A percentile compares a stretch with the other conserved stretches of the same genome.
Evolutionary conservation across 2,329 filamentous ascomycete species (phyloP).

Genomic region (Botrytis tulipae): DNA sequence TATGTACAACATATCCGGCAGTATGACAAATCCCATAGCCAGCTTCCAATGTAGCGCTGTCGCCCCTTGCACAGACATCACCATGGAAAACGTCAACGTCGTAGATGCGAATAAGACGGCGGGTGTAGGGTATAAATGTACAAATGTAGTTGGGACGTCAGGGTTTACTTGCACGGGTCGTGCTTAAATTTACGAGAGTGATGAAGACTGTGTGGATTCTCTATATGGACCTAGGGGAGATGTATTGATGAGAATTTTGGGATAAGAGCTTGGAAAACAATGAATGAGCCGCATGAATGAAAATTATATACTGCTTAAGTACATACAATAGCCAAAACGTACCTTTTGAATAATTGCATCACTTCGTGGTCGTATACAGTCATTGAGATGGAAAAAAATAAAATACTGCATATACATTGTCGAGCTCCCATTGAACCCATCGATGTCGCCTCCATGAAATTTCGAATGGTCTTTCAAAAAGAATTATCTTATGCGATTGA

Average conservation of each 20-base stretch:
- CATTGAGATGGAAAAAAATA: background rate
- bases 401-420: background rate
- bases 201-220: background rate
- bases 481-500: background rate
- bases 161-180: slow-evolving; percentile 8
- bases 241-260: background rate
- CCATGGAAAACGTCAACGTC: slow-evolving; percentile 6
- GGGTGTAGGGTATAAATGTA: slow-evolving; percentile 10
- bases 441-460: background rate
- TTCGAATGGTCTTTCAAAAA: background rate
- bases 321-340: background rate
- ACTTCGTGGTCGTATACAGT: too few species aligned
- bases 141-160: slow-evolving; percentile 1
- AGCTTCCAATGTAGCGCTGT: slow-evolving; percentile 13
- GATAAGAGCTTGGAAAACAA: background rate
- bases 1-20: slow-evolving; percentile 14
- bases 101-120: slow-evolving; percentile 1
- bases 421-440: background rate
- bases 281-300: accelerated
- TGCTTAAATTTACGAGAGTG: background rate
- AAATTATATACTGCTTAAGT: background rate
- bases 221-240: background rate
- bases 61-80: slow-evolving; percentile 8
- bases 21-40: slow-evolving; percentile 7
- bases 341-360: background rate